phyloP scores from a whole-genome alignment of 2,329 filamentous ascomycete genomes.

The Westerdykella aurantiaca region DNA sequence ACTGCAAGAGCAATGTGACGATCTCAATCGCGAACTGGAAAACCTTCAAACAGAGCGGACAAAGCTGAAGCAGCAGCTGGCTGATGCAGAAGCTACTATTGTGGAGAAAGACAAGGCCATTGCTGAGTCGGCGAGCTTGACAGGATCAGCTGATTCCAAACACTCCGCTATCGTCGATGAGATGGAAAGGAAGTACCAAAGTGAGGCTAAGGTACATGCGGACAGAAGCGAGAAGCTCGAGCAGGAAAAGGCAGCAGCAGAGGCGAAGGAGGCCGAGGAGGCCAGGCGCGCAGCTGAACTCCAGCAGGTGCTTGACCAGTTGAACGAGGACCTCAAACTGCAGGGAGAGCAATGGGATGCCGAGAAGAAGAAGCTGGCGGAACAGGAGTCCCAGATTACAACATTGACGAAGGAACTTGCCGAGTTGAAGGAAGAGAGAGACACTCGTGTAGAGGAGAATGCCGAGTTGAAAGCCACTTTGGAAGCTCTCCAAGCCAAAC shows the following conservation, averaged over 20 bases:
- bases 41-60: slow-evolving; percentile 26
- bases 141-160: slow-evolving; percentile 14
- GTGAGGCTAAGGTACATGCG: slow-evolving; percentile 29
- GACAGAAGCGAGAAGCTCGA: slow-evolving; percentile 27
- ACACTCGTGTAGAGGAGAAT: slow-evolving; percentile 18
- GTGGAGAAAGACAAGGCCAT: slow-evolving; percentile 29
- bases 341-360: slow-evolving; percentile 33
- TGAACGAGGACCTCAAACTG: slow-evolving; percentile 31
- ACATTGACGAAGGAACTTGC: slow-evolving; percentile 20
- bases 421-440: slow-evolving; percentile 20
- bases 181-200: slow-evolving; percentile 33
- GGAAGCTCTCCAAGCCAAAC: slow-evolving; percentile 23
- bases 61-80: slow-evolving; percentile 29
- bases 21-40: slow-evolving; percentile 28
- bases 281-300: slow-evolving; percentile 29
- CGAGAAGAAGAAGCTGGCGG: slow-evolving; percentile 32
- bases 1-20: slow-evolving; percentile 32
- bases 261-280: slow-evolving; percentile 29
- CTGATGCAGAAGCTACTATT: slow-evolving; percentile 26
- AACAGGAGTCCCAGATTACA: slow-evolving; percentile 27
- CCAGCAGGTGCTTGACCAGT: slow-evolving; percentile 31
- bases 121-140: slow-evolving; percentile 14
- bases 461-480: slow-evolving; percentile 19
- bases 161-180: slow-evolving; percentile 26
- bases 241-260: slow-evolving; percentile 25